Evolutionary conservation across 2,329 filamentous ascomycete genomes (phyloP), one percentile per base, ranked within the genome.

Genomic region (Phyllosticta citrichinensis): DNA sequence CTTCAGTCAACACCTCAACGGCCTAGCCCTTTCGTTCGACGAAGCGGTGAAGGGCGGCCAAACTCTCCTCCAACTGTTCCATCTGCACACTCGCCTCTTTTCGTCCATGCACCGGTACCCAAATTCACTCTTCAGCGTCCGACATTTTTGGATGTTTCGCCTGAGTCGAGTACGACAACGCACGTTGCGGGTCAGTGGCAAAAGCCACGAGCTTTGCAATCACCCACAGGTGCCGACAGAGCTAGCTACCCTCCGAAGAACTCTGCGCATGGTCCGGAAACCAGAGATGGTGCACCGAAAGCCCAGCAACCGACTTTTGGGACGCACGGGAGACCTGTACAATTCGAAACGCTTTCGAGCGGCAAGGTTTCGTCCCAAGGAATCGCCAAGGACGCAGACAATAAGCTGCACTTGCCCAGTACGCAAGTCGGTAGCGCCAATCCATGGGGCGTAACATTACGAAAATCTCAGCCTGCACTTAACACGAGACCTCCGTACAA

Each of bases 1-100:
- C 6, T 24, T 30, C 20, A 17, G 6, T 14, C n/a, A 40, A 53
- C 14, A 2, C 20, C 53, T 5, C 47, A 27, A 27, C 55, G 59
- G 14, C 22, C 47, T 2, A 61, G 56, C 40, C 55, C 55, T 35
- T 61, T 61, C 47, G 59, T 61, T 53, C 59, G 59, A 9, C 54
- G 55, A 10, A 57, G 24, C 30, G 24, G 55, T 5, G 17, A 54
- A 5, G 50, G 19, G 53, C 3, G n/a, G 11, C 33, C 40, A 19
- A 33, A 10, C 5, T 17, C 27, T 11, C 25, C 47, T 40, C 25
- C 27, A 8, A 33, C 58, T 14, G 54, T 25, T 11, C 59, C n/a
- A 14, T 11, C 55, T 27, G 54, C 47, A 20, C 54, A 53, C 53
- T 40, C 59, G 9, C n/a, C 40, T 6, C 47, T 57, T 19, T 27